Conservation (phyloP, 2,329 filamentous ascomycete genomes). For the Pezicula radicicola region DNA sequence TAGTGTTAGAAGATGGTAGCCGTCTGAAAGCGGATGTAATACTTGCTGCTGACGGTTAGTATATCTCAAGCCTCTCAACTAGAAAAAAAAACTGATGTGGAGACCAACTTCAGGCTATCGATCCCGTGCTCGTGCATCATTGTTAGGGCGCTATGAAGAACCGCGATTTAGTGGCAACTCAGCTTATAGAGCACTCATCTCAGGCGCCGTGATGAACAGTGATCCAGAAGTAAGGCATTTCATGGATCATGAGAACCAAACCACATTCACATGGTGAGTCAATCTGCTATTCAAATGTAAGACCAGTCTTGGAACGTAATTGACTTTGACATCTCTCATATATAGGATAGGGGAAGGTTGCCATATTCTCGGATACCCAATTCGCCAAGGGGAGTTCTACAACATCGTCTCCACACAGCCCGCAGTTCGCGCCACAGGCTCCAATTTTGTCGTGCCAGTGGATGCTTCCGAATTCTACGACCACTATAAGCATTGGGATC, state of each 20-base stretch:
- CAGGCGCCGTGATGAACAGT: not conserved
- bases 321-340: too few species aligned
- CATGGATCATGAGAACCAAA: too few species aligned
- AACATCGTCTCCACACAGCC: constrained; percentile 3
- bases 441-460: not conserved
- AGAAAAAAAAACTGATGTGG: not conserved
- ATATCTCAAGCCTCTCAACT: not conserved
- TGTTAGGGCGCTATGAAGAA: not conserved
- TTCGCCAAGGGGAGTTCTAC: constrained; percentile 2
- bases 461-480: not conserved
- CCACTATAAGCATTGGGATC: not conserved
- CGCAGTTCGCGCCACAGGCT: not conserved
- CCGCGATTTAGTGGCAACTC: not conserved
- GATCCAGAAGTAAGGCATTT: not conserved
- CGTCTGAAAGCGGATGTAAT: not conserved
- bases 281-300: too few species aligned
- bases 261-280: too few species aligned
- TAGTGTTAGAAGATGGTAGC: not conserved
- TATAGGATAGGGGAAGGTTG: constrained; percentile 2
- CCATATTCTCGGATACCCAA: constrained; percentile 1
- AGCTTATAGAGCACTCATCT: not conserved
- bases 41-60: constrained; percentile 4
- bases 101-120: not conserved
- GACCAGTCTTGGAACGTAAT: too few species aligned
- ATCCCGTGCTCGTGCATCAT: not conserved